Conservation (phyloP, 2,329 filamentous ascomycete species). For the Periconia sp. region DNA sequence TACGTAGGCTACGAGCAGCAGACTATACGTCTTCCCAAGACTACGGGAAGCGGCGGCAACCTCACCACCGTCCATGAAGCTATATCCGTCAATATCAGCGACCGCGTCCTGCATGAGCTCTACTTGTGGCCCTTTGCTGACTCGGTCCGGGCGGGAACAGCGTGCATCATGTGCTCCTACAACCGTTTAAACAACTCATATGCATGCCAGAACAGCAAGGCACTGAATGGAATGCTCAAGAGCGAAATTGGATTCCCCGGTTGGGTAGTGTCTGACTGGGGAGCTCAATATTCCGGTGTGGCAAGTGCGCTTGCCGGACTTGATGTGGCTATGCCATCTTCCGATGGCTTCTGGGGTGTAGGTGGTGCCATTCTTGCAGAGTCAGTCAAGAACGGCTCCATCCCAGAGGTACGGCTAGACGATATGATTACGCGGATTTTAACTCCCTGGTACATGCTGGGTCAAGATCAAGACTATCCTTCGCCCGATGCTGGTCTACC, state of each 20-base stretch:
- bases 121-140: constrained; percentile 70
- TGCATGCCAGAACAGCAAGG: constrained; percentile 31
- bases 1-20: constrained; percentile 62
- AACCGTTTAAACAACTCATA: constrained; percentile 29
- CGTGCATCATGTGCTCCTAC: constrained; percentile 63
- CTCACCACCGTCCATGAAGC: constrained; percentile 52
- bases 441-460: constrained; percentile 63
- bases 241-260: constrained; percentile 54
- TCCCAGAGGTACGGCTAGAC: constrained; percentile 61
- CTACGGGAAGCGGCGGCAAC: constrained; percentile 51
- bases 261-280: constrained; percentile 47
- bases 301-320: constrained; percentile 51
- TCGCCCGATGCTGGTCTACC: constrained; percentile 1
- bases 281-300: constrained; percentile 49
- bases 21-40: constrained; percentile 37
- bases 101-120: constrained; percentile 66
- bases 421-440: constrained; percentile 65
- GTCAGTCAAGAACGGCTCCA: constrained; percentile 66
- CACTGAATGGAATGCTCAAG: constrained; percentile 55
- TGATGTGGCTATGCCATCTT: constrained; percentile 48
- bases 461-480: constrained; percentile 41
- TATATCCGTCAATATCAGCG: constrained; percentile 65
- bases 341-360: constrained; percentile 68
- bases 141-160: constrained; percentile 60
- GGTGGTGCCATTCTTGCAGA: constrained; percentile 35